Evolutionary conservation across 257 asterid species (phyloP), one percentile per base, ranked within the genome.

Genomic region (Capsicum rhomboideum): DNA sequence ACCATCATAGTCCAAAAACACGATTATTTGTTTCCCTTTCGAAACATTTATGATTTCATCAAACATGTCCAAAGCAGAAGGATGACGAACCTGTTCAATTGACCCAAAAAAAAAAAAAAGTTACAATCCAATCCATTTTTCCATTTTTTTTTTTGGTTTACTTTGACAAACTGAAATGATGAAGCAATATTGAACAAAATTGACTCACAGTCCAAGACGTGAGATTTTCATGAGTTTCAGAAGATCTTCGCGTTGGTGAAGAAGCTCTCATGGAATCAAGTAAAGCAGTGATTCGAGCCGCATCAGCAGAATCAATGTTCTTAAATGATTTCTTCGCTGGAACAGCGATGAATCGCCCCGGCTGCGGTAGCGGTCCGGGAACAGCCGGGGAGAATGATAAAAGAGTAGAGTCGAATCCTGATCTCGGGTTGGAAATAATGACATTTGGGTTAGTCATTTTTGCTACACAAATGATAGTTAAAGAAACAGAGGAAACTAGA

Each of bases 1-100:
- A 26, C 98, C 98, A 75, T 94, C 98, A 34, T 94, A 94, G 82
- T 94, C 98, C 40, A 94, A 72, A 82, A 94, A 94, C 74, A 94
- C 92, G 16, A 93, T 93, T 1, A 94, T 87, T 72, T 94, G 91
- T 84, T 94, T 94, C 82, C 97, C 97, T 28, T 86, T 89, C 0
- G 93, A 89, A 29, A 90, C 87, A 16, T 61, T 49, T 86, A 84
- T 84, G 21, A 93, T 91, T 54, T 90, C 91, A 44, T 91, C 94
- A 54, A 94, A 91, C 94, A 85, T 88, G 85, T 40, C 83, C 78
- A 94, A 34, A 23, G 98, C 98, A 13, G 98, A 93, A 1, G 98
- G 98, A 61, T 90, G 93, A 18, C 61, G 90, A 56, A 86, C 74
- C 98, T 94, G 92, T 87, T 80, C 64, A 40, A 42, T 8, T 17